Evolutionary conservation across 768 basidiomycete species (phyloP), one percentile per base, ranked within the genome.

Genomic region (Amanita molliuscula): DNA sequence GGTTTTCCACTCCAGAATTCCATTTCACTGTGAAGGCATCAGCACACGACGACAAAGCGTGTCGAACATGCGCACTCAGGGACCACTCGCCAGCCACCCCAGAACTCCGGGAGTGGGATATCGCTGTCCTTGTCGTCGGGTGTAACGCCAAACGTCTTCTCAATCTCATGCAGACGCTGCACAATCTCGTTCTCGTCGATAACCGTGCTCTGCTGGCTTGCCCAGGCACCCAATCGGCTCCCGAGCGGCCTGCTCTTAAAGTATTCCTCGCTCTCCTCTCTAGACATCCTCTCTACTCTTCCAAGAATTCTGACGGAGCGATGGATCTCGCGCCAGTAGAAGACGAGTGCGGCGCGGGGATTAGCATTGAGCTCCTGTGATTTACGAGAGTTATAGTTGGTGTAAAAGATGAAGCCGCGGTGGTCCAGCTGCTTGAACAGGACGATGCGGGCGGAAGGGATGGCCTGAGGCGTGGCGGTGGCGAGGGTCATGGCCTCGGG

Each of bases 1-100:
- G 90, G 89, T 59, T 92, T 87, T 26, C 95, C 95, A n/a, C 78
- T 75, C 95, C 95, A 97, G 64, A 97, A 97, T 62, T 98, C 95
- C 45, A 98, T 74, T 67, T 98, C 95, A 53, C 93, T 96, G 36
- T 48, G 44, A 41, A 41, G 45, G 36, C 15, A 48, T 61, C 33
- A 59, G 41, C 44, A 51, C n/a, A 11, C 8, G 1, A 21, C 36
- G 26, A 44, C 29, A 15, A 53, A 37, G 37, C 52, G 46, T 38
- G 44, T 25, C 37, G 18, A 55, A 34, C 10, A 9, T 4, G 74
- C 82, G 59, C 58, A 95, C 91, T 75, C 76, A 23, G 95, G 95
- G n/a, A 97, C 73, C 29, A 98, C 75, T 57, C 95, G 75, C 87
- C 91, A 96, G 3, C 95, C 95, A 53, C 95, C 95, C 95, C 95